Percentiles rank a stretch among this genome's conserved stretches.
Evolutionary conservation across 2,329 filamentous ascomycete species (phyloP).

Genomic region (Ascomycota sp.): DNA sequence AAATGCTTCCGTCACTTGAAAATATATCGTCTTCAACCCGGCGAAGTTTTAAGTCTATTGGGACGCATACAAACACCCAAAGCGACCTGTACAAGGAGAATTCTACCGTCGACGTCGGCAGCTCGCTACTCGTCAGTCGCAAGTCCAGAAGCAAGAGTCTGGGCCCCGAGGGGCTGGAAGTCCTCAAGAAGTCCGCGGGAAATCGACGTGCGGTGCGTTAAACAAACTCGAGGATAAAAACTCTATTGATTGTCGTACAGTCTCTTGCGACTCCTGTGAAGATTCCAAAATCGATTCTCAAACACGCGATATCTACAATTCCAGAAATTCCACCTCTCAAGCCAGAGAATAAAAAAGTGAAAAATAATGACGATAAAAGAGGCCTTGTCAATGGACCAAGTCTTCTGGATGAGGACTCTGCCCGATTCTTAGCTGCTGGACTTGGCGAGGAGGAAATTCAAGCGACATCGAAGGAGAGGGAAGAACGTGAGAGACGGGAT

Average conservation of each 20-base stretch:
- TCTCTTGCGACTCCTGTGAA: constrained; percentile 32
- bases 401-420: constrained; percentile 7
- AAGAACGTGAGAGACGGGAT: constrained; percentile 59
- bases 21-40: constrained; percentile 34
- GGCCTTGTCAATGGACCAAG: constrained; percentile 3
- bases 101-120: constrained; percentile 44
- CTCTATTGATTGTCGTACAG: constrained; percentile 13
- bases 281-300: constrained; percentile 53
- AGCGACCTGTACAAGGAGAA: constrained; percentile 57
- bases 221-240: constrained; percentile 1
- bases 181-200: constrained; percentile 51
- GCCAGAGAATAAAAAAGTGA: constrained; percentile 1
- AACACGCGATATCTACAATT: constrained; percentile 50
- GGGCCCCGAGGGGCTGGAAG: constrained; percentile 75
- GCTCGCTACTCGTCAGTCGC: constrained; percentile 27
- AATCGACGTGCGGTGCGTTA: constrained; percentile 57
- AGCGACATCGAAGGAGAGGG: constrained; percentile 45
- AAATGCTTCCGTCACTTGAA: constrained; percentile 15
- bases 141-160: constrained; percentile 84
- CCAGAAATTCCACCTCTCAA: constrained; percentile 49
- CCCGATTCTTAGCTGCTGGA: constrained; percentile 37
- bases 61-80: constrained; percentile 29
- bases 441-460: constrained; percentile 53
- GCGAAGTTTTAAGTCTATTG: constrained; percentile 52
- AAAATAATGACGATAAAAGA: not conserved